Evolutionary conservation across 371 early-diverging fungal species (phyloP), one percentile per base, ranked within the genome.

Genomic region (Mortierella sp.): DNA sequence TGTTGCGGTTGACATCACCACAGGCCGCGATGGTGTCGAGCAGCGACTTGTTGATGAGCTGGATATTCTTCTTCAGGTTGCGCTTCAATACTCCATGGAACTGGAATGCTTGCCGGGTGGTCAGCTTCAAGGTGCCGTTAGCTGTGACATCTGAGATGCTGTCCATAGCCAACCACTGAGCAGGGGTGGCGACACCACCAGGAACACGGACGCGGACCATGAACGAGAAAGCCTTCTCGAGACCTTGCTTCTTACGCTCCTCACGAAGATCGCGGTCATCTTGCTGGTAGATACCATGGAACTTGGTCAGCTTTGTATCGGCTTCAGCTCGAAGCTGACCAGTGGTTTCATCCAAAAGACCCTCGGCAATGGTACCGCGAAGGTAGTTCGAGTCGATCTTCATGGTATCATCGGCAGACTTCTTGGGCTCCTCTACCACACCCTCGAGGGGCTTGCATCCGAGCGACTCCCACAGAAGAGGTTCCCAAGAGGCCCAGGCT

Each of bases 1-100:
- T 94, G 83, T 96, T 97, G 72, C 97, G 90, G 85, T 97, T 97
- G 63, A 97, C 97, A 84, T 97, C 97, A 72, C 97, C 97, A 81
- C 97, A 97, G 41, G 97, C 97, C 50, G 97, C 97, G 43, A 97
- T 85, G 24, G 96, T 95, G 81, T 93, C 92, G 81, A 97, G 86
- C 64, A 95, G 82, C 28, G 87, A 83, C 56, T 89, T 87, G 84
- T 97, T 97, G 85, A 97, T 95, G 56, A 88, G 91, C 64, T 93
- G 93, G 66, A 96, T 94, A 59, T 94, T 88, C 47, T 84, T 79
- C 83, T 92, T 94, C 53, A 97, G 86, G 71, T 94, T 90, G 69
- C 86, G 85, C 87, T 97, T 97, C 72, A 97, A 79, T 50, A 97
- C 90, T 68, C 97, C 97, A 79, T 97, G 97, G 72, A 96, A 89